phyloP scores from a whole-genome alignment of 768 basidiomycete genomes.

The Pleurotus salmoneostramineus region DNA sequence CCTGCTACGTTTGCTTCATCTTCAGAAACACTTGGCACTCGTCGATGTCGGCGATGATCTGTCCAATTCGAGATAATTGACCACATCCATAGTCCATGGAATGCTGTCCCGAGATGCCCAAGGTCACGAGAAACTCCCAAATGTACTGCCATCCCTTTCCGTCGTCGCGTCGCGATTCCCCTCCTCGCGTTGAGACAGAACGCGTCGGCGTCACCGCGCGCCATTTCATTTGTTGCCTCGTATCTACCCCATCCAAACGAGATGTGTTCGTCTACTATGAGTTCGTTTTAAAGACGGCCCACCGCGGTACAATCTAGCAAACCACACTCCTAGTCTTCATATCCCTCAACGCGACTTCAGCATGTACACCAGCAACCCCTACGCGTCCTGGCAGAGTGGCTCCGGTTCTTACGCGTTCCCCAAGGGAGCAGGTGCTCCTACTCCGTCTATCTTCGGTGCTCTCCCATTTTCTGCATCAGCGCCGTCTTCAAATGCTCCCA shows the following conservation, averaged over 20 bases:
- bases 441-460: slow-evolving; percentile 10
- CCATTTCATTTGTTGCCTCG: neutral
- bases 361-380: slow-evolving; percentile 4
- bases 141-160: slow-evolving; percentile 3
- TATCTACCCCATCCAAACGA: neutral
- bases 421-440: neutral
- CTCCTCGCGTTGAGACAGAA: neutral
- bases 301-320: no score
- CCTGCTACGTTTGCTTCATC: neutral
- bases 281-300: no score
- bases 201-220: neutral
- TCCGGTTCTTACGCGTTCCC: neutral
- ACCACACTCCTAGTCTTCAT: no score
- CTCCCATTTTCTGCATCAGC: neutral
- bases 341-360: neutral
- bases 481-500: slow-evolving; percentile 18
- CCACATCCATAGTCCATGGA: neutral
- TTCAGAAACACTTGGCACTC: slow-evolving; percentile 2
- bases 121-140: neutral
- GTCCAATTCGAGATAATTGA: neutral
- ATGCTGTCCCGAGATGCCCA: neutral
- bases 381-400: neutral
- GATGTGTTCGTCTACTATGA: no score
- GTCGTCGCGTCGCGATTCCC: neutral
- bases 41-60: neutral